A percentile compares a stretch with the other conserved stretches of the same genome.
Evolutionary conservation across 768 basidiomycete species (phyloP).

Genomic region (Lactarius sp.): DNA sequence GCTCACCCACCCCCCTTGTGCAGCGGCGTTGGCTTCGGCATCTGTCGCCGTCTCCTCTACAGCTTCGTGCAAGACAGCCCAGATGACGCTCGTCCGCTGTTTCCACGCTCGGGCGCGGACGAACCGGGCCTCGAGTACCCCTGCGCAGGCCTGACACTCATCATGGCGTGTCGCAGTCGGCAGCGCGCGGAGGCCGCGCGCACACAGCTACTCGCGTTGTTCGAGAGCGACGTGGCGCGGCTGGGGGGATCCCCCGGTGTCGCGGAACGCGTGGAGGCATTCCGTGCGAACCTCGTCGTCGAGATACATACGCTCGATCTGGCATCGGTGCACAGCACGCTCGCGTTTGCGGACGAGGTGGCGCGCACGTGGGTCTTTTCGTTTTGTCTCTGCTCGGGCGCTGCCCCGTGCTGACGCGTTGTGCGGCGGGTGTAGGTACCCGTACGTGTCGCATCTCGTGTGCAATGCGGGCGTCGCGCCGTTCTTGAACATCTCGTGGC

Average conservation of each 20-base stretch:
- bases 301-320: slow-evolving; percentile 64
- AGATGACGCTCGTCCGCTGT: slow-evolving; percentile 48
- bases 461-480: slow-evolving; percentile 73
- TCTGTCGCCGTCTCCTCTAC: slow-evolving; percentile 70
- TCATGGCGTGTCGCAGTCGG: slow-evolving; percentile 74
- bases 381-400: not conserved
- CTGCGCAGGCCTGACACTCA: slow-evolving; percentile 59
- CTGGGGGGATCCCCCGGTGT: slow-evolving; percentile 37
- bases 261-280: slow-evolving; percentile 50
- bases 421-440: slow-evolving; percentile 45
- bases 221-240: slow-evolving; percentile 50
- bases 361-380: slow-evolving; percentile 43
- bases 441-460: slow-evolving; percentile 76
- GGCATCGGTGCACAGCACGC: slow-evolving; percentile 51
- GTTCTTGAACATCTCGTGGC: slow-evolving; percentile 52
- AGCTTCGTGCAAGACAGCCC: slow-evolving; percentile 54
- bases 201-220: slow-evolving; percentile 43
- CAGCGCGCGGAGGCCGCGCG: slow-evolving; percentile 61
- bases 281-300: slow-evolving; percentile 55
- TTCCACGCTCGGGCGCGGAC: slow-evolving; percentile 29
- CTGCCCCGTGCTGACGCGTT: not conserved
- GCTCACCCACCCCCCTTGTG: not conserved
- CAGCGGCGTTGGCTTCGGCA: slow-evolving; percentile 81
- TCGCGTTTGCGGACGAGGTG: slow-evolving; percentile 56
- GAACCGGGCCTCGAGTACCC: slow-evolving; percentile 27